Evolutionary conservation across 2,329 filamentous ascomycete genomes (phyloP).

Genomic region (Hymenoscyphus linearis): DNA sequence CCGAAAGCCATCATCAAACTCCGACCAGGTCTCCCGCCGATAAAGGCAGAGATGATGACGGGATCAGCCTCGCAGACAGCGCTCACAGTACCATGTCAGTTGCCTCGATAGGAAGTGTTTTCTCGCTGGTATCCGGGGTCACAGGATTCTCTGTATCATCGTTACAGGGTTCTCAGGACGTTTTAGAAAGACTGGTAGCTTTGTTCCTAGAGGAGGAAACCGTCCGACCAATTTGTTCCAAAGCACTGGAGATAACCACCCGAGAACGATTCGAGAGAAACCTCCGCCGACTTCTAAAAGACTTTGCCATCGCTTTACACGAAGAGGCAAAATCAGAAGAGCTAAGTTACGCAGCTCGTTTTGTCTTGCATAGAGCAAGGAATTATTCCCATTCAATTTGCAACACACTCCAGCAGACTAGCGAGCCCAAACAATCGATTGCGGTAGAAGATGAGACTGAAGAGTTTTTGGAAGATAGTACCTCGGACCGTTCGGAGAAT

Average conservation of each 20-base stretch:
- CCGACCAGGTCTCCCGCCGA: not conserved
- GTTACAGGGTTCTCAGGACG: constrained; percentile 1
- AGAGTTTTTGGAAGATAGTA: not conserved
- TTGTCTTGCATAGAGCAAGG: constrained; percentile 13
- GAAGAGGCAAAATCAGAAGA: constrained; percentile 10
- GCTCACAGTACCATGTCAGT: not conserved
- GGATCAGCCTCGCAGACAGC: not conserved
- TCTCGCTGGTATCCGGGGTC: constrained; percentile 4
- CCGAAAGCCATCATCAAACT: not conserved
- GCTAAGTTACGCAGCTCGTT: constrained; percentile 11
- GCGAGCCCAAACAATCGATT: not conserved
- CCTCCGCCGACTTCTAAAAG: constrained; percentile 9
- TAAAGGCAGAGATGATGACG: not conserved
- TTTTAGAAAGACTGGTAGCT: constrained; percentile 11
- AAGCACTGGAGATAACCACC: constrained; percentile 3
- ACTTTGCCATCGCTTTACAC: constrained; percentile 8
- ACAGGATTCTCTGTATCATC: constrained; percentile 14
- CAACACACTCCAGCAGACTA: not conserved
- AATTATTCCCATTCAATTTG: constrained; percentile 17
- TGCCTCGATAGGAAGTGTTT: constrained; percentile 11
- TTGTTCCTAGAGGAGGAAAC: constrained; percentile 10
- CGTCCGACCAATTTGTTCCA: constrained; percentile 6
- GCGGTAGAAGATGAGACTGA: constrained; percentile 1
- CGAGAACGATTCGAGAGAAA: constrained; percentile 15
- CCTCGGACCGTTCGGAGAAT: not conserved